These are phyloP conservation scores for Camellia lanceoleosa DNA, from an alignment of 148 eudicot genomes.

Conservation along the genomic window DNA sequence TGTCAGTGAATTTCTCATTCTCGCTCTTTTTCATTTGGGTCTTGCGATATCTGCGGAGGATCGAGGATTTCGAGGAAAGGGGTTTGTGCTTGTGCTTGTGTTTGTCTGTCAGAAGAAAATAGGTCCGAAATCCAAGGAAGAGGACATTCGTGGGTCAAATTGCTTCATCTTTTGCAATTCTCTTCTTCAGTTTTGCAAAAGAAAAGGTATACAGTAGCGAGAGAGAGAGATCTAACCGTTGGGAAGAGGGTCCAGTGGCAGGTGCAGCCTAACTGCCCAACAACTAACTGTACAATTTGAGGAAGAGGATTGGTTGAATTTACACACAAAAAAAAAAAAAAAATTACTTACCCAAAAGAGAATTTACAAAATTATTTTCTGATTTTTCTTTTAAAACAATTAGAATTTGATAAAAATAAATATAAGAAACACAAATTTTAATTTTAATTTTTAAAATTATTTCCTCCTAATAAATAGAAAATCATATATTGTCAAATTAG, in stretches of 20 bases:
- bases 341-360: no score
- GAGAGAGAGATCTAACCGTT: background rate
- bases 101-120: background rate
- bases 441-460: no score
- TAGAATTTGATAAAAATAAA: no score
- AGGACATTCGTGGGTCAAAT: slow-evolving; percentile 25
- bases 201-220: background rate
- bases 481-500: no score
- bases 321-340: no score
- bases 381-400: no score
- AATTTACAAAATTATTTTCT: no score
- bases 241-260: background rate
- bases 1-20: slow-evolving; percentile 12
- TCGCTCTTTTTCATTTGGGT: slow-evolving; percentile 10
- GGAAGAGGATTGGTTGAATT: no score
- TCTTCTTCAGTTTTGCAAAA: slow-evolving; percentile 17
- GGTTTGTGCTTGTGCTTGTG: background rate
- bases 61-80: slow-evolving; percentile 8
- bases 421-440: no score
- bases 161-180: slow-evolving; percentile 14
- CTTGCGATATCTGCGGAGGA: slow-evolving; percentile 26
- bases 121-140: slow-evolving; percentile 12
- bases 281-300: background rate
- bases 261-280: background rate
- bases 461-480: no score